Base-by-base conservation (phyloP, 2,329 filamentous ascomycete genomes). In the Botryosphaeria agaves region DNA sequence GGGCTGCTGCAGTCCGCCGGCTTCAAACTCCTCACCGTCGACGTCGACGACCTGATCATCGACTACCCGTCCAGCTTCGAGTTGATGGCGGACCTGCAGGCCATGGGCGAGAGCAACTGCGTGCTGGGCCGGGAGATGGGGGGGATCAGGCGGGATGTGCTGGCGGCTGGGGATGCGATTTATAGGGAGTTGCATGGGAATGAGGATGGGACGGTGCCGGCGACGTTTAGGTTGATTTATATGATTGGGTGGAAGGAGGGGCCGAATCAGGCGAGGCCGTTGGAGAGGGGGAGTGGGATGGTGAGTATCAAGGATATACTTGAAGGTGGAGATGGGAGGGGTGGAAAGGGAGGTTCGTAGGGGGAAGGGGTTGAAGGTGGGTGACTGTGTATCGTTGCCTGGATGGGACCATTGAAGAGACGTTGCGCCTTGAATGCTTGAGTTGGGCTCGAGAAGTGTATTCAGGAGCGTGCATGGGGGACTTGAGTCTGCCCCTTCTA, bases 191-290 rank as follows among this genome's bases (percentile, higher is more conserved):
- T 98, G 33, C 84, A 98, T 52, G 85, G 81, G 27, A 56, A 61
- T 44, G 67, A 74, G 26, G 77, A 81, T 43, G 78, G 69, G 14
- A 70, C 61, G 3, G 41, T 64, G 2, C 89, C 89, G 1, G 89
- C 89, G 1, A 98, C 89, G 0, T 98, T 94, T 49, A 69, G 89
- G 41, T 67, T 93, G 42, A 94, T 98, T 37, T 93, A 89, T 53
- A 94, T 95, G 85, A 98, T 98, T 54, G 89, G 89, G 0, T 98
- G 89, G 89, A 91, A 87, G 49, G 80, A 85, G 41, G 76, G 80
- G 2, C 66, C 69, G 18, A 70, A 75, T 31, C 85, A 95, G 56
- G 64, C 76, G 2, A 64, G 87, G 54, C 85, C 89, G 4, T 57
- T 95, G 34, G 57, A 76, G 40, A 70, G 89, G 41, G 89, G 89